Evolutionary conservation across 306 rosid genomes (phyloP).

Genomic region (Cajanus cajan): DNA sequence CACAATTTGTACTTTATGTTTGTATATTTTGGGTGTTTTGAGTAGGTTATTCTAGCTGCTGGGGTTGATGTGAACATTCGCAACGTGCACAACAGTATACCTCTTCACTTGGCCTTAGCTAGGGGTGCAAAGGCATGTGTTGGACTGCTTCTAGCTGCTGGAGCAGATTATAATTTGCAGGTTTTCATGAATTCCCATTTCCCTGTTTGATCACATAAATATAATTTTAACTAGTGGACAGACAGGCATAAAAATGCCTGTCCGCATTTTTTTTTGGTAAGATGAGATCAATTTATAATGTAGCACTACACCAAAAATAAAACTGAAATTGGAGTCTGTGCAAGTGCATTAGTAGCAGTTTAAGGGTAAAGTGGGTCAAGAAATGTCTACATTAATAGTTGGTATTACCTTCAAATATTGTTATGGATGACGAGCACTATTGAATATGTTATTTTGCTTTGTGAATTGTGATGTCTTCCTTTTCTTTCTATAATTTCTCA

Average conservation of each 20-base stretch:
- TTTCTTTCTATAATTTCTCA: constrained; percentile 3
- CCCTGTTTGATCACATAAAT: neutral
- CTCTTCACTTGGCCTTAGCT: constrained; percentile 95
- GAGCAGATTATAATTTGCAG: constrained; percentile 93
- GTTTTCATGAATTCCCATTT: constrained; percentile 42
- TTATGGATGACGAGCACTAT: neutral
- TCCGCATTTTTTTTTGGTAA: neutral
- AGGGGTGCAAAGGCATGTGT: constrained; percentile 96
- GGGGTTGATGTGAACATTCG: constrained; percentile 92
- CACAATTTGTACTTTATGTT: neutral
- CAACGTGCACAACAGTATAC: constrained; percentile 88
- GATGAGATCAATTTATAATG: neutral
- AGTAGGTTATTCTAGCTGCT: constrained; percentile 84
- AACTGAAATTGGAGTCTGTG: neutral
- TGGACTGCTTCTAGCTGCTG: constrained; percentile 84
- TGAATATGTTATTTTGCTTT: neutral
- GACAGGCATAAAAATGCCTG: neutral
- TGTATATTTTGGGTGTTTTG: constrained; percentile 34
- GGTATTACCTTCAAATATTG: neutral
- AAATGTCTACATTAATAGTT: neutral
- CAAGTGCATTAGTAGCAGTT: neutral
- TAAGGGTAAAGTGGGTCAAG: neutral
- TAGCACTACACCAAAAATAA: neutral
- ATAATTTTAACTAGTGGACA: neutral
- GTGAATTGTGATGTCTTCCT: neutral